Percentiles rank a stretch among this genome's conserved stretches.
phyloP scores from a whole-genome alignment of 129 eudicot species.

The Daucus carota region DH1_v3.0 NC_030381.2:24302001-24302500 shows the following conservation, averaged over 20 bases:
- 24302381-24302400: constrained; percentile 13
- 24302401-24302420: not conserved
- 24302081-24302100: constrained; percentile 17
- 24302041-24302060: not conserved
- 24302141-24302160: constrained; percentile 23
- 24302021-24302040: not conserved
- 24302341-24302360: constrained; percentile 19
- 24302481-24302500: not conserved
- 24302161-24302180: constrained; percentile 25
- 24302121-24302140: constrained; percentile 23
- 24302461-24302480: not conserved
- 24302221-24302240: constrained; percentile 19
- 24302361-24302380: constrained; percentile 16
- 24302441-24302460: not conserved
- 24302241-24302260: constrained; percentile 22
- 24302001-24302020: not conserved
- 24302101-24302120: constrained; percentile 21
- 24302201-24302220: constrained; percentile 15
- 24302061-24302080: not conserved
- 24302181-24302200: constrained; percentile 18
- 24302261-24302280: constrained; percentile 14
- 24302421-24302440: not conserved
- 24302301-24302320: constrained; percentile 16
- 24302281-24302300: constrained; percentile 17
- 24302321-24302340: constrained; percentile 26